Base-by-base conservation (phyloP, 495 filamentous ascomycete species). In the Aspergillus wentii region DNA sequence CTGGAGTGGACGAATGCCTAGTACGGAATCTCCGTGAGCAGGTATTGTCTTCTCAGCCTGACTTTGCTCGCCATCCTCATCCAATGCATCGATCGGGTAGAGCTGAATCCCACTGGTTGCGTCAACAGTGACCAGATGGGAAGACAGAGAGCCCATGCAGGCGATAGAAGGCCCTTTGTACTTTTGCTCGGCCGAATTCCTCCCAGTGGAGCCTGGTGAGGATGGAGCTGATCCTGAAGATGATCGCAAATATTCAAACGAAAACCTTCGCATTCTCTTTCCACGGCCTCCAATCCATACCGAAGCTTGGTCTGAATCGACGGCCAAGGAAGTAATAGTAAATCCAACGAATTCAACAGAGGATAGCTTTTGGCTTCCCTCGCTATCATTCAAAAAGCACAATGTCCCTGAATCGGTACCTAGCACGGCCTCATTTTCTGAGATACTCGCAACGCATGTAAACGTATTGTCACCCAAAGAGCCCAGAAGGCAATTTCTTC, bases 381-480 rank as follows among this genome's bases (percentile, higher is more conserved):
- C 80, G 13, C 62, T 74, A 50, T 92, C 88, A 52, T 95, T 86
- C 10, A 97, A 68, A 32, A 69, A 46, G 42, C 72, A 76, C 9
- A 76, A 45, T 16, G 68, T 62, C 5, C 72, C 72, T 8, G 62
- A 51, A 17, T 72, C 68, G 17, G 72, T 71, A 38, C 64, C 70
- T 14, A 76, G 34, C 1, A 76, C 61, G 8, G 69, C 67, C 43
- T 66, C 66, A 20, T 54, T 50, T 14, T 88, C 78, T 8, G 85
- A 82, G 32, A 96, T 76, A 16, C 79, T 75, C 17, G 80, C 74
- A n/a, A 85, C 76, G 44, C 81, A 82, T 30, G 82, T 85, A 53
- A 98, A 97, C 0, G 79, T 89, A 5, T 77, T 78, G 37, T 96
- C 89, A 4, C 86, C 76, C 48, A 98, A 47, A 9, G 55, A 39